Conservation (phyloP, 192 early-diverging fungal species). For the Chytriomyces confervae region DNA sequence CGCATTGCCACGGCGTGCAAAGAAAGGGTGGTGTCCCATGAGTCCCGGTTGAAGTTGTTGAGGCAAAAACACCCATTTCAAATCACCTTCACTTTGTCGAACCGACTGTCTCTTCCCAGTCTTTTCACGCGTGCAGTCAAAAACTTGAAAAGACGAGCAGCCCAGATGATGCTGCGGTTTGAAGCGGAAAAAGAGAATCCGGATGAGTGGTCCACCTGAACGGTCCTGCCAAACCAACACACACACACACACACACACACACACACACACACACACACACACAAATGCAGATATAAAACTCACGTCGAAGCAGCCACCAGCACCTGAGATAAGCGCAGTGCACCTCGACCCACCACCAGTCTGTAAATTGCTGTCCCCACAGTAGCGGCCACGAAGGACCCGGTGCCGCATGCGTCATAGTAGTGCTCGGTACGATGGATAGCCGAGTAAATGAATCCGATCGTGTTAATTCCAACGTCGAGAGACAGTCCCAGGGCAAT, state of each 20-base stretch:
- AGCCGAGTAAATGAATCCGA: conserved; percentile 27
- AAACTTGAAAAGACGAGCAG: conserved; percentile 28
- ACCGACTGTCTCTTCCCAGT: conserved; percentile 42
- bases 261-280: no score
- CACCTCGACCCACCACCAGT: conserved; percentile 12
- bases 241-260: no score
- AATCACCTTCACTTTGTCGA: conserved; percentile 40
- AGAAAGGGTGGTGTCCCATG: no score
- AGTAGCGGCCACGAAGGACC: conserved; percentile 20
- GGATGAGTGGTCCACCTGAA: not conserved
- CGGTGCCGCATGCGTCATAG: conserved; percentile 41
- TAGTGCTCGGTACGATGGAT: conserved; percentile 35
- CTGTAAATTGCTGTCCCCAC: conserved; percentile 1
- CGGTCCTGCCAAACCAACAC: not conserved
- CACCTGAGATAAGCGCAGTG: conserved; percentile 10
- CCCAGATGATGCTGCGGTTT: conserved; percentile 34
- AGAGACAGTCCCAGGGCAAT: not conserved
- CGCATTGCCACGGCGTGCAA: no score
- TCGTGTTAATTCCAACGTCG: conserved; percentile 21
- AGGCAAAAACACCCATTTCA: no score
- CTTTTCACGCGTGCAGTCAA: conserved; percentile 35
- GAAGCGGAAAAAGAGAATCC: conserved; percentile 34
- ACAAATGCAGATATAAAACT: no score
- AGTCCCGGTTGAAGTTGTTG: no score
- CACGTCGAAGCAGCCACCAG: not conserved